Base-by-base conservation (phyloP, 2,329 filamentous ascomycete species). In the Diaporthe amygdali region DNA sequence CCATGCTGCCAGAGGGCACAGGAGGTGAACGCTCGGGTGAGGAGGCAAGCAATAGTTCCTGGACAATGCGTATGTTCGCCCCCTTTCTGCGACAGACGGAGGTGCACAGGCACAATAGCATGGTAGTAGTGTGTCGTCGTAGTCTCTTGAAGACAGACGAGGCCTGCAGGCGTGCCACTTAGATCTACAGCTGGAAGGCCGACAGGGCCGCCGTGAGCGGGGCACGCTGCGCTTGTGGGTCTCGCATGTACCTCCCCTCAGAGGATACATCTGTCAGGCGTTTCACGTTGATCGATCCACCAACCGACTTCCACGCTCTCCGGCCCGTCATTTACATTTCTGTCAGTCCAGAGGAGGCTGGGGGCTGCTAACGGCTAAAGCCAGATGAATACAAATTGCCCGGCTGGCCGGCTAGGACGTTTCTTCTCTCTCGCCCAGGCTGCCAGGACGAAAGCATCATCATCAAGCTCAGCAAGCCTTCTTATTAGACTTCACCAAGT, bases 201-300 rank as follows among this genome's bases (percentile, higher is more conserved):
- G n/a, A n/a, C n/a, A n/a, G n/a, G n/a, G n/a, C n/a, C n/a, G n/a
- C n/a, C n/a, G n/a, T n/a, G n/a, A n/a, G n/a, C 30, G 30, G 51
- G 51, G 51, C 37, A 20, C 51, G 20, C 51, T n/a, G 51, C 51
- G 51, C 51, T 55, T n/a, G 30, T 34, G 30, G 14, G 27, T n/a
- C 8, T 30, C 30, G n/a, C 34, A 63, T 46, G 69, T 71, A 71
- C 64, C 55, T 71, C 64, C 34, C 69, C 66, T 63, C 52, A 47
- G 55, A 41, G 55, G 64, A 37, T 71, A 71, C 69, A 63, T 68
- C 4, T 25, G 51, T 64, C 9, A 6, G 17, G 25, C 59, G 59
- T 54, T 54, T 56, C 59, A 55, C 25, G 22, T 39, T 37, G 8
- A 17, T 61, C 37, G 25, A 8, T 9, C 32, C 22, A 56, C 22